Evolutionary conservation across 768 basidiomycete species (phyloP).

Genomic region (Coprinopsis sp.): DNA sequence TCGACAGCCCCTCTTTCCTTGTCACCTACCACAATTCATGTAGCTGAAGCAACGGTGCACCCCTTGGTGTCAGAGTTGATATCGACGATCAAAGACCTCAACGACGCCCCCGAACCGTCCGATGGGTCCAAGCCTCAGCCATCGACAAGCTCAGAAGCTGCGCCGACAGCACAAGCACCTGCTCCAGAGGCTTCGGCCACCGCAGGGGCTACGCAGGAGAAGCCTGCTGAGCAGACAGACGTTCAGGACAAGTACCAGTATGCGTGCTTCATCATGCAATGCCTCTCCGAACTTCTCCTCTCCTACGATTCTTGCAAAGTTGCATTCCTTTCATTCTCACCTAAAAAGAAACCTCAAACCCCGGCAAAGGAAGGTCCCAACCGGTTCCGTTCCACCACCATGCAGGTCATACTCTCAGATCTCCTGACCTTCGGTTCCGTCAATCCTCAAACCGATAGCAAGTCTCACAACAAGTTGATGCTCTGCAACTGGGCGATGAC

Average conservation of each 20-base stretch:
- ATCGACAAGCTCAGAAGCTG: neutral
- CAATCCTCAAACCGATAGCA: slow-evolving; percentile 52
- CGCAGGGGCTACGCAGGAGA: neutral
- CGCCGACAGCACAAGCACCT: slow-evolving; percentile 2
- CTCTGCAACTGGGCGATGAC: slow-evolving; percentile 87
- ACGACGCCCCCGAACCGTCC: neutral
- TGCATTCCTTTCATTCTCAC: slow-evolving; percentile 75
- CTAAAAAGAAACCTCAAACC: slow-evolving; percentile 57
- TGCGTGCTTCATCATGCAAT: slow-evolving; percentile 84
- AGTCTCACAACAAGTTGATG: slow-evolving; percentile 51
- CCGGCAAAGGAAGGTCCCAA: slow-evolving; percentile 59
- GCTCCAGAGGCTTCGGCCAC: neutral
- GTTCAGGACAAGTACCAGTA: slow-evolving; percentile 46
- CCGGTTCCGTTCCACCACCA: slow-evolving; percentile 60
- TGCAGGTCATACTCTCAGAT: slow-evolving; percentile 80
- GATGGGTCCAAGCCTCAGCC: neutral
- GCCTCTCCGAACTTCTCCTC: slow-evolving; percentile 85
- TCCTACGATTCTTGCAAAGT: slow-evolving; percentile 91
- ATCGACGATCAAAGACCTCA: neutral
- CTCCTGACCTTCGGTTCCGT: slow-evolving; percentile 76
- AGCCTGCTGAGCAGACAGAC: slow-evolving; percentile 14
- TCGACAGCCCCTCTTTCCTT: neutral
- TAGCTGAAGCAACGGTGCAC: neutral
- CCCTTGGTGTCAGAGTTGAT: slow-evolving; percentile 1
- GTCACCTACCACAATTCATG: neutral